Base-by-base conservation (phyloP, 2,329 filamentous ascomycete species). In the Colletotrichum plurivorum region DNA sequence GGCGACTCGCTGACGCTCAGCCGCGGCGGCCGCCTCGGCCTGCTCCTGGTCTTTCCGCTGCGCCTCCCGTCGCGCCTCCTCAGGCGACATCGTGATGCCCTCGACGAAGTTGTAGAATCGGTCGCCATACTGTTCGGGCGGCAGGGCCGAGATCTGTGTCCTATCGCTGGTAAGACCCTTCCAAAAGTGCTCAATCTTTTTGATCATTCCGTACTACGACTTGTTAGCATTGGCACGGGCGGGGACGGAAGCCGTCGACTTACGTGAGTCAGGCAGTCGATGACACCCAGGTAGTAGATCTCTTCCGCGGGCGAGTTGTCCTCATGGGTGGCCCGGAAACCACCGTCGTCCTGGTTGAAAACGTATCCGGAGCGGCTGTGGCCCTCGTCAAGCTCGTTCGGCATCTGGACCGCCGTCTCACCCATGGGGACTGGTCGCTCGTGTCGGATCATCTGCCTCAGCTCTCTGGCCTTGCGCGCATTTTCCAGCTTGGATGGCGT, bases 261-360 rank as follows among this genome's bases (percentile, higher is more conserved):
- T 87, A 97, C 94, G 79, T 98, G 94, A 75, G 96, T 99, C 75
- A 99, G 85, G 80, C 96, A 99, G 81, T 99, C 96, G 79, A 99
- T 99, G 75, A 99, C 97, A 43, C 96, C 97, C 8, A 99, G 89
- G 78, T 99, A 99, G 81, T 99, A 99, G 49, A 99, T 94, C 81
- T 97, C 94, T 63, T 98, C 94, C 2, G 92, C 95, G 1, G 93
- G 90, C 16, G 85, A 83, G 71, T 97, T 92, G 80, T 97, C 91
- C 79, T 98, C 94, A 77, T 98, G 94, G 1, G 96, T 98, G 13
- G 96, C 95, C 73, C 92, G 88, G 81, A 98, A 94, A 3, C 96
- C 96, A 56, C 96, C 96, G 77, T 98, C 95, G 73, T 98, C 95
- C 67, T 92, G 90, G 78, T 97, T 98, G 80, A 98, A 99, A 73